A percentile compares a stretch with the other conserved stretches of the same genome.
phyloP scores from a whole-genome alignment of 1,139 yeast species.

The Saccharomyces hybrid region DNA sequence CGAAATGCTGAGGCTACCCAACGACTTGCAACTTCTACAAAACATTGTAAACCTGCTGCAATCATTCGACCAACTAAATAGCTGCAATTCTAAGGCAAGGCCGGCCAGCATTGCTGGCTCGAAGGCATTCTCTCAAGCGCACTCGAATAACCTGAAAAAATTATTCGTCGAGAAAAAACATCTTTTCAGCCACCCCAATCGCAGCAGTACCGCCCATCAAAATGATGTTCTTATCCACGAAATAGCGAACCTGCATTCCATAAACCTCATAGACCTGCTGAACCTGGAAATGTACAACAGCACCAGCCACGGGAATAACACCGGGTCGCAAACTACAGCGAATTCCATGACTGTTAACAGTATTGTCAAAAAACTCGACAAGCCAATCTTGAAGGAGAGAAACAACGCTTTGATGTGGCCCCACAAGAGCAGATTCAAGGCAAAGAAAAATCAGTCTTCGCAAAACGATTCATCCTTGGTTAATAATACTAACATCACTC shows the following conservation, averaged over 20 bases:
- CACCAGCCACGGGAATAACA: neutral
- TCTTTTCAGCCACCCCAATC: neutral
- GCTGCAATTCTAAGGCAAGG: neutral
- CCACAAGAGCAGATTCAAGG: neutral
- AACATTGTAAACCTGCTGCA: neutral
- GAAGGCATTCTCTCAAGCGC: neutral
- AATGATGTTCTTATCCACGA: neutral
- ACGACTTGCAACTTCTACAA: slow-evolving; percentile 10
- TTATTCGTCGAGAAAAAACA: neutral
- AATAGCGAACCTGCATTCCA: neutral
- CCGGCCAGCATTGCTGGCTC: neutral
- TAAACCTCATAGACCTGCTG: neutral
- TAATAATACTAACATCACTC: neutral
- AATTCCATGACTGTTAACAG: slow-evolving; percentile 14
- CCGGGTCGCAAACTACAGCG: slow-evolving; percentile 10
- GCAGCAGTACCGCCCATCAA: neutral
- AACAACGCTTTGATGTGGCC: slow-evolving; percentile 25
- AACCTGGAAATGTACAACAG: slow-evolving; percentile 2
- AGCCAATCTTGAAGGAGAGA: slow-evolving; percentile 17
- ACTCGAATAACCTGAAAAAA: neutral
- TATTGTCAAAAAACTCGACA: slow-evolving; percentile 21
- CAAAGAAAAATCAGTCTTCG: neutral
- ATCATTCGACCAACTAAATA: neutral
- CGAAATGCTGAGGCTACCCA: slow-evolving; percentile 19
- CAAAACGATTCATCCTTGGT: neutral